Base-by-base conservation (phyloP, 768 basidiomycete species). In the Calocera viscosa region DNA sequence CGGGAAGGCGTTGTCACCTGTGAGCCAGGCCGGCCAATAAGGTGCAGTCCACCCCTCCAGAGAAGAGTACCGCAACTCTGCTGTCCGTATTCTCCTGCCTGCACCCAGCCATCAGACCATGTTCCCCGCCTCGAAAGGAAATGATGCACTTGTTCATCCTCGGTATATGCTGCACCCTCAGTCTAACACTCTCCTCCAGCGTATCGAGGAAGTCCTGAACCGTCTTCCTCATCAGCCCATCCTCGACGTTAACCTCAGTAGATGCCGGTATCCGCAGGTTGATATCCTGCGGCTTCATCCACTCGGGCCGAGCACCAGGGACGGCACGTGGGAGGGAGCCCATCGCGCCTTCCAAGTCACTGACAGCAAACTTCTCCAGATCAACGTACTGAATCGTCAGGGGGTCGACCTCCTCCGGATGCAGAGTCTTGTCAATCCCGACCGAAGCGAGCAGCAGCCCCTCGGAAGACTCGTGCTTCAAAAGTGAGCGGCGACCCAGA, bases 21-120 rank as follows among this genome's bases (percentile, higher is more conserved):
- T 94, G 83, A 0, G 92, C 89, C 3, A 99, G 79, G 72, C 83
- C 87, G 0, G 94, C 85, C 7, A 98, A 72, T 41, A 90, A 78
- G 0, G 94, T 88, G 12, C 88, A 97, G 74, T 99, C 96, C 49
- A 99, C 91, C 0, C 96, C 96, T 33, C 96, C 96, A 39, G 92
- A 95, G 75, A 98, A 99, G 10, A 99, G 81, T 10, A 99, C 81
- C 1, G 89, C 93, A 1, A 96, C 80, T 64, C 87, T 71, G 0
- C 77, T 72, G 7, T 71, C 35, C 0, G 76, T 75, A 24, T 26
- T 10, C 14, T 30, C 30, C 53, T 60, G 14, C 19, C 53, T 60
- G 81, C 80, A 64, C 78, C 74, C 7, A 38, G 14, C 35, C 5
- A 79, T 79, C 64, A 72, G 66, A 1, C 67, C 68, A 14, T 68